Evolutionary conservation across 345 rosid species (phyloP).

Genomic region (Ceriops zippeliana): DNA sequence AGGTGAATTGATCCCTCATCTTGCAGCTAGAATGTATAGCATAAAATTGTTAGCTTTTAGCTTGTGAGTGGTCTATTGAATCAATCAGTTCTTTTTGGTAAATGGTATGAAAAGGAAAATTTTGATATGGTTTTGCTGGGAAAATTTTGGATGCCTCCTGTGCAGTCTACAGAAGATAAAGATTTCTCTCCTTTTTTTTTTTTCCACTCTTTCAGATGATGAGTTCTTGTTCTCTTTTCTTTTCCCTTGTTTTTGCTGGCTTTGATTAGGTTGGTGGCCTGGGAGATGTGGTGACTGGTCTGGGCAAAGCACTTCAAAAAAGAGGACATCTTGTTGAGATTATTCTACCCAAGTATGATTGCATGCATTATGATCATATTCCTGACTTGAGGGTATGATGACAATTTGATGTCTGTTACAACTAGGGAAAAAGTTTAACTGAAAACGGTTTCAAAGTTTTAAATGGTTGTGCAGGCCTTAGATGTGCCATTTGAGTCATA

Average conservation of each 20-base stretch:
- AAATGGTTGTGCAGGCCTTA: constrained; percentile 55
- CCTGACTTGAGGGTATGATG: constrained; percentile 64
- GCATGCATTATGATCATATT: constrained; percentile 78
- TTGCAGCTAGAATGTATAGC: background rate
- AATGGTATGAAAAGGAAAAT: no score
- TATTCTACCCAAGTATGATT: constrained; percentile 92
- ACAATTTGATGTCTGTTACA: constrained; percentile 8
- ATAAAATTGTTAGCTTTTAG: background rate
- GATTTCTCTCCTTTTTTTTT: no score
- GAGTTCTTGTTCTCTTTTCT: background rate
- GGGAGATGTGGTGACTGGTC: constrained; percentile 96
- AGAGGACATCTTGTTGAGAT: constrained; percentile 92
- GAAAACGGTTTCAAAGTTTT: constrained; percentile 11
- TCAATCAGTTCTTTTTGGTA: background rate
- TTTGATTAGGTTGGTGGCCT: constrained; percentile 83
- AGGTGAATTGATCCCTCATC: background rate
- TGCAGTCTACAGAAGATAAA: no score
- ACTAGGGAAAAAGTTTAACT: constrained; percentile 2
- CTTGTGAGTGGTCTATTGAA: background rate
- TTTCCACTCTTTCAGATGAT: no score
- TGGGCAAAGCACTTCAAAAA: constrained; percentile 88
- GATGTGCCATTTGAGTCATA: constrained; percentile 79
- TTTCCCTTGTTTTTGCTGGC: background rate
- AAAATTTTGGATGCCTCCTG: no score
- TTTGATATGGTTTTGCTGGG: no score